Base-by-base conservation (phyloP, 352 stramenopile species). In the Phytophthora chlamydospora region DNA sequence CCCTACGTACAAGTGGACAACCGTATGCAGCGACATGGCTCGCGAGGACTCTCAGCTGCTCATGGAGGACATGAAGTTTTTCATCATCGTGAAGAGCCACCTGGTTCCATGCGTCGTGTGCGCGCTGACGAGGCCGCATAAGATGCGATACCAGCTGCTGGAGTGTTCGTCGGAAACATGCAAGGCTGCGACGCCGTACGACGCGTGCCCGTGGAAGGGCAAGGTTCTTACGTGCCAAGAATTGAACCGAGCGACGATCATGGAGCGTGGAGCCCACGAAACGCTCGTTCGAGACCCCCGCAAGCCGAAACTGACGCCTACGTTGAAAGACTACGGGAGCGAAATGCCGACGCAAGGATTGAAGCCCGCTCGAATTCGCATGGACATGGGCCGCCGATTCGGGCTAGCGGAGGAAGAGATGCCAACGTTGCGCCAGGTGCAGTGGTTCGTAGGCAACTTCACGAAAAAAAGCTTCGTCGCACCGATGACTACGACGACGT, bases 71-170 rank as follows among this genome's bases (percentile, higher is more conserved):
- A 46, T 47, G 36, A 57, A 47, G n/a, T 0, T 31, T 6, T 47
- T 38, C 35, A 29, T 40, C 14, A 47, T 47, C 27, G 14, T 39
- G 14, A 57, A 57, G 38, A 57, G 24, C 7, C 49, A 57, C 3
- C 21, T 57, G 35, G 27, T 57, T 17, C 27, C 35, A 2, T 57
- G 49, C 21, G 11, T 31, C 10, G 11, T 46, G n/a, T 46, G 48
- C 36, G n/a, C 21, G 2, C 19, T 45, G 6, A 38, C n/a, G 8
- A 16, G 36, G 14, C 49, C 36, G 16, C 49, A 57, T 39, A 47
- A 31, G 14, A 40, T 57, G 49, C 24, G 36, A 3, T 57, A 57
- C 27, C 21, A 47, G 49, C 16, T 56, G 48, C 34, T 56, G 48
- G 6, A 29, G 19, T 56, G 48, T 3, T 31, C 27, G 4, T 31